phyloP scores from a whole-genome alignment of 2,329 filamentous ascomycete genomes.

The Teratosphaeria gauchensis region DNA sequence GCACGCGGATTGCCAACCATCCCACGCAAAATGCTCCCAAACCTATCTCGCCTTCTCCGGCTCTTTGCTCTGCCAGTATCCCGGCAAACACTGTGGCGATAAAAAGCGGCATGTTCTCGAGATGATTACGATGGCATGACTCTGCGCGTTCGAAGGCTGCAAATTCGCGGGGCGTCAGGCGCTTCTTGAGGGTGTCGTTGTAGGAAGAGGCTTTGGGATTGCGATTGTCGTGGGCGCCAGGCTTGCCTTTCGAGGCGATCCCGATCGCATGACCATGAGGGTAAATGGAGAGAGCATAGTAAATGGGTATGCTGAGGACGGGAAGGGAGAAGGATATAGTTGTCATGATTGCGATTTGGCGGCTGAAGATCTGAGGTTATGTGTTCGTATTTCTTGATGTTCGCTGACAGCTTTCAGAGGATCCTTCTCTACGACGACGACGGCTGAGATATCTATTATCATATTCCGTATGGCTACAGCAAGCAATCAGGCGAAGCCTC shows the following conservation, averaged over 20 bases:
- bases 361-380: background rate
- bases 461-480: background rate
- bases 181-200: slow-evolving; percentile 28
- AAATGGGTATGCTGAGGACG: slow-evolving; percentile 36
- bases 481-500: background rate
- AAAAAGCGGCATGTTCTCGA: slow-evolving; percentile 40
- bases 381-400: background rate
- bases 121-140: slow-evolving; percentile 36
- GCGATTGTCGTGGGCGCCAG: slow-evolving; percentile 33
- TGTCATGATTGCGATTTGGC: slow-evolving; percentile 5
- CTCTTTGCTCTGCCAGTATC: slow-evolving; percentile 29
- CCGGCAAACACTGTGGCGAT: slow-evolving; percentile 34
- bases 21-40: slow-evolving; percentile 27
- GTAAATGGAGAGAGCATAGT: slow-evolving; percentile 32
- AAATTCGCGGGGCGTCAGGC: slow-evolving; percentile 28
- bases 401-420: background rate
- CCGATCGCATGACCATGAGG: slow-evolving; percentile 31
- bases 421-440: background rate
- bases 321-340: slow-evolving; percentile 26
- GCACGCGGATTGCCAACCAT: slow-evolving; percentile 28
- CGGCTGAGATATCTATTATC: background rate
- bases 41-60: slow-evolving; percentile 18
- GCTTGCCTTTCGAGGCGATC: slow-evolving; percentile 28
- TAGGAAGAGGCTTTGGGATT: slow-evolving; percentile 31
- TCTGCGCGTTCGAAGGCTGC: slow-evolving; percentile 36